Evolutionary conservation across 305 asterid species (phyloP).

Genomic region (Fraxinus nigra): DNA sequence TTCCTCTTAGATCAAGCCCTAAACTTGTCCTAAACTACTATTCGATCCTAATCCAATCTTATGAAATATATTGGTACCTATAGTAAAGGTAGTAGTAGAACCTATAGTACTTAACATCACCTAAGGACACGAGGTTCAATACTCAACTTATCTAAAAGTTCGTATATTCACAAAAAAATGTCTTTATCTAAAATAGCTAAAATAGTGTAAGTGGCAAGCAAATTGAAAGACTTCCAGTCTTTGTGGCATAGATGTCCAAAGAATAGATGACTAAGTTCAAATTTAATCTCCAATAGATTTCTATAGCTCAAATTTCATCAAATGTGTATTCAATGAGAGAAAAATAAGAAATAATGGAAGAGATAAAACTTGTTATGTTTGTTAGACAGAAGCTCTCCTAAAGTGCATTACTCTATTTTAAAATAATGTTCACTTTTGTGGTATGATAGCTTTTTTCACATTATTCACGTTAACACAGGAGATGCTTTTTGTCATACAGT

Average conservation of each 20-base stretch:
- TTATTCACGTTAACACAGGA: background rate
- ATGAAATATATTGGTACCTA: too few relatives aligned
- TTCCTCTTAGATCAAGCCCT: background rate
- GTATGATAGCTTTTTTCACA: background rate
- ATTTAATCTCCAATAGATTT: background rate
- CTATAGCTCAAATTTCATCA: background rate
- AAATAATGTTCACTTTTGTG: background rate
- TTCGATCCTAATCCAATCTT: background rate
- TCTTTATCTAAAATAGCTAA: background rate
- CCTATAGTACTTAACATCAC: background rate
- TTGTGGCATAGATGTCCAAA: background rate
- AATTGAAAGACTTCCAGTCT: background rate
- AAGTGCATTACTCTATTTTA: background rate
- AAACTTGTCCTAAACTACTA: background rate
- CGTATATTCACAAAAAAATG: background rate
- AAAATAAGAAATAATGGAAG: background rate
- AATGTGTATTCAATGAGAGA: background rate
- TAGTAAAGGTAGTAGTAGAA: background rate
- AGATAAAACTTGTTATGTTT: background rate
- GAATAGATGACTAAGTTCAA: background rate
- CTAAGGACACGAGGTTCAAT: background rate
- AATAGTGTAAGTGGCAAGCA: background rate
- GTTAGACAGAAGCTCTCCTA: background rate
- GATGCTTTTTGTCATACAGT: background rate
- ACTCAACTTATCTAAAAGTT: background rate